These are phyloP conservation scores for Solanum infundibuliforme DNA, from an alignment of 257 asterid species.

Conservation along the genomic window DNA sequence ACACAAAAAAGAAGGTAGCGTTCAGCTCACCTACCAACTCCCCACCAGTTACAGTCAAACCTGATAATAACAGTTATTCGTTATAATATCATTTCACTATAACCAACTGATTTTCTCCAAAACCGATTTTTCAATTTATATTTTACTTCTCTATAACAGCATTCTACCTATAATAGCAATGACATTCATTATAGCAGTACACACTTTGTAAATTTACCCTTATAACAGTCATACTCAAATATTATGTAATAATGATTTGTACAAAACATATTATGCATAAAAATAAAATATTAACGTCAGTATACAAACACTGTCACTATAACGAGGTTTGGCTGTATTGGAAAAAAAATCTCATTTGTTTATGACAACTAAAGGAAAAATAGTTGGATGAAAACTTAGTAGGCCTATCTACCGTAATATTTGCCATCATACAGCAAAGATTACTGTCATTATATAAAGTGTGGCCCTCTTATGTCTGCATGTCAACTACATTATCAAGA, in stretches of 20 bases:
- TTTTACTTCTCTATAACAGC: not conserved
- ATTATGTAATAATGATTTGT: too few relatives aligned
- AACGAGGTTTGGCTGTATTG: not conserved
- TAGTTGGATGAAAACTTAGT: slow-evolving; percentile 3
- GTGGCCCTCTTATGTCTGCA: not conserved
- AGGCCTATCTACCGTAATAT: not conserved
- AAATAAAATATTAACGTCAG: not conserved
- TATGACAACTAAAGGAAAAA: not conserved
- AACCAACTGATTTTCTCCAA: not conserved
- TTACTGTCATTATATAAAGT: not conserved
- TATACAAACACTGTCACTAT: not conserved
- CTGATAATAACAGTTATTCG: not conserved
- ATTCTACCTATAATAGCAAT: too few relatives aligned
- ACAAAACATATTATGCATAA: not conserved
- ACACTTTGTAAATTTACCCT: not conserved
- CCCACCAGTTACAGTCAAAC: slow-evolving; percentile 7
- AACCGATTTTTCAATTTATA: not conserved
- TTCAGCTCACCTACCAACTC: not conserved
- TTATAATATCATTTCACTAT: not conserved
- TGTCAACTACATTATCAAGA: slow-evolving; percentile 6
- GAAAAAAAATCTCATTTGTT: not conserved
- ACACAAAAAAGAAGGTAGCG: not conserved
- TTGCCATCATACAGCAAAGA: not conserved
- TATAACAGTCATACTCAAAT: not conserved
- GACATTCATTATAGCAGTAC: not conserved